Evolutionary conservation across 257 asterid genomes (phyloP).

Genomic region (Cinchona pubescens): DNA sequence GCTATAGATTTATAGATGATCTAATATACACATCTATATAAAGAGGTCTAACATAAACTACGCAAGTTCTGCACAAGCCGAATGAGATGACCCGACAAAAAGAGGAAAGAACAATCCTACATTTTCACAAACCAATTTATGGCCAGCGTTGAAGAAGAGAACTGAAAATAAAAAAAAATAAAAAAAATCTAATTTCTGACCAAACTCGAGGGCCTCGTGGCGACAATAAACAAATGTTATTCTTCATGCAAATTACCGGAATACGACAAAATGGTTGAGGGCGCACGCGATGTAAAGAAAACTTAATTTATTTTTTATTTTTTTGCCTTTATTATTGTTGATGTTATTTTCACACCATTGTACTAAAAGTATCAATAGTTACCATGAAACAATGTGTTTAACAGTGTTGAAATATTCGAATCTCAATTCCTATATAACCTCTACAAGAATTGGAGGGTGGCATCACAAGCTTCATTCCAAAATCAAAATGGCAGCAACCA

Average conservation of each 20-base stretch:
- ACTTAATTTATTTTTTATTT: too few relatives aligned
- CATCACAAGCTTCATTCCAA: not conserved
- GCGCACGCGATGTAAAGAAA: too few relatives aligned
- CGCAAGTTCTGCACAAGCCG: too few relatives aligned
- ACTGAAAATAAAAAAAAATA: too few relatives aligned
- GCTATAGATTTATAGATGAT: too few relatives aligned
- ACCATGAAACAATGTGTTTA: not conserved
- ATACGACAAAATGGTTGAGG: not conserved
- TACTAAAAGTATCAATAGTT: not conserved
- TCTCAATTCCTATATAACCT: slow-evolving; percentile 5
- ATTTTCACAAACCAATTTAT: too few relatives aligned
- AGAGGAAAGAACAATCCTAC: too few relatives aligned
- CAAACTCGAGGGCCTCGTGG: slow-evolving; percentile 18
- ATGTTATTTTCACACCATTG: not conserved
- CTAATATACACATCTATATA: too few relatives aligned
- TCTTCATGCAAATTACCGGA: not conserved
- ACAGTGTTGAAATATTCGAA: not conserved
- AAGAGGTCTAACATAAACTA: too few relatives aligned
- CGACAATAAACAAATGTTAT: not conserved
- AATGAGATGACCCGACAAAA: too few relatives aligned
- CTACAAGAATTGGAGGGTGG: slow-evolving; percentile 1
- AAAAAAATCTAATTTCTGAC: not conserved
- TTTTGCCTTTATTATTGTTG: too few relatives aligned
- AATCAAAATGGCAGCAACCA: slow-evolving; percentile 16
- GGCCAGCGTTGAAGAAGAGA: not conserved